phyloP scores from a whole-genome alignment of 2,329 filamentous ascomycete genomes.

The Aspergillus glaucus region DNA sequence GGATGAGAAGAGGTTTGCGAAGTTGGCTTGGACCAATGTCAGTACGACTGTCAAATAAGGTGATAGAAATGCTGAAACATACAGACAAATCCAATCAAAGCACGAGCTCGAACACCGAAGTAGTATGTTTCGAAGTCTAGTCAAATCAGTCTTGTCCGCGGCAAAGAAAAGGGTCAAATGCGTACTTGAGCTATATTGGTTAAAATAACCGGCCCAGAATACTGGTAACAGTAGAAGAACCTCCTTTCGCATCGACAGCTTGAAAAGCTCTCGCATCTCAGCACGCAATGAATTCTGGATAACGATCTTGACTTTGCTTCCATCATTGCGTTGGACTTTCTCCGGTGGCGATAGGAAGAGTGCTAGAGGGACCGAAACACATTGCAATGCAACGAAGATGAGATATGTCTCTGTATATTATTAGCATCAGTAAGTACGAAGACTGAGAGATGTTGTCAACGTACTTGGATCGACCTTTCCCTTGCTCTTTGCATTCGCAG shows the following conservation, averaged over 20 bases:
- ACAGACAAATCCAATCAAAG: conserved; percentile 43
- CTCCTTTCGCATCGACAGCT: conserved; percentile 17
- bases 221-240: conserved; percentile 38
- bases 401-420: conserved; percentile 31
- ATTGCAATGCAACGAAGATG: conserved; percentile 39
- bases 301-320: conserved; percentile 33
- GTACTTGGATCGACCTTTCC: conserved; percentile 20
- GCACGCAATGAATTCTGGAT: conserved; percentile 34
- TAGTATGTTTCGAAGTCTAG: conserved; percentile 46
- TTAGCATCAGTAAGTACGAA: not conserved
- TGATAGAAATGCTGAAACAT: conserved; percentile 1
- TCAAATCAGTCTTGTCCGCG: conserved; percentile 1
- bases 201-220: conserved; percentile 43
- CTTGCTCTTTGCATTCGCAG: conserved; percentile 12
- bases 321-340: conserved; percentile 40
- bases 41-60: not conserved
- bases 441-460: not conserved
- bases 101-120: conserved; percentile 42
- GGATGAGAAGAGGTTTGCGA: conserved; percentile 39
- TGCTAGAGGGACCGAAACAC: conserved; percentile 31
- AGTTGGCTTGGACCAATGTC: conserved; percentile 21
- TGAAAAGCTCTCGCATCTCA: conserved; percentile 35
- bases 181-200: conserved; percentile 37
- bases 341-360: conserved; percentile 35
- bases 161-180: not conserved